Percentiles rank a stretch among this genome's conserved stretches.
Conservation (phyloP, 2,329 filamentous ascomycete species). For the Cordyceps militaris region DNA sequence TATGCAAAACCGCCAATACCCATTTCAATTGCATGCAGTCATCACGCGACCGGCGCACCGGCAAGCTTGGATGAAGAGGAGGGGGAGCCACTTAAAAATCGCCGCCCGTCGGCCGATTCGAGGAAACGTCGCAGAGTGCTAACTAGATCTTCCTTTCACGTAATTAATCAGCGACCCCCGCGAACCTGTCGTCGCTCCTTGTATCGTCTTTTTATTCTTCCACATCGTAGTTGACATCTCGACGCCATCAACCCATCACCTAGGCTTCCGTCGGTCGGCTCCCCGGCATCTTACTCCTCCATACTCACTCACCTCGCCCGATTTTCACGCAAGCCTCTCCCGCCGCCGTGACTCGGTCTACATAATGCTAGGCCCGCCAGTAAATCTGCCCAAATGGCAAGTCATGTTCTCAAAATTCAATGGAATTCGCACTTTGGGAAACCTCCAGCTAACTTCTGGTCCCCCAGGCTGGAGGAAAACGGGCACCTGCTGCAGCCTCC, state of each 20-base stretch:
- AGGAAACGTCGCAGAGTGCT: neutral
- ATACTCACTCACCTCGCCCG: neutral
- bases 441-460: neutral
- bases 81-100: neutral
- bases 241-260: neutral
- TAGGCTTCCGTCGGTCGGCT: neutral
- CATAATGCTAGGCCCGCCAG: conserved; percentile 41
- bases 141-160: neutral
- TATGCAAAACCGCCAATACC: too few species aligned
- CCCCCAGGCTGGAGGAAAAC: conserved; percentile 76
- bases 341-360: neutral
- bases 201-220: neutral
- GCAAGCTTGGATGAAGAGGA: neutral
- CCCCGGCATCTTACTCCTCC: neutral
- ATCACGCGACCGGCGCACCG: neutral
- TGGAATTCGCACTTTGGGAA: neutral
- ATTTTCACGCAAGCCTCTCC: neutral
- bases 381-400: conserved; percentile 54
- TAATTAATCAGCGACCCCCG: neutral
- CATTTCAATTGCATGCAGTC: too few species aligned
- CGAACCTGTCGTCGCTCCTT: neutral
- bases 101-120: neutral
- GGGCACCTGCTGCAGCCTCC: conserved; percentile 88
- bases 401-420: conserved; percentile 15
- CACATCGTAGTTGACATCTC: neutral